Evolutionary conservation across 2,329 filamentous ascomycete genomes (phyloP), one percentile per base, ranked within the genome.

Genomic region (Phyllachora maydis): DNA sequence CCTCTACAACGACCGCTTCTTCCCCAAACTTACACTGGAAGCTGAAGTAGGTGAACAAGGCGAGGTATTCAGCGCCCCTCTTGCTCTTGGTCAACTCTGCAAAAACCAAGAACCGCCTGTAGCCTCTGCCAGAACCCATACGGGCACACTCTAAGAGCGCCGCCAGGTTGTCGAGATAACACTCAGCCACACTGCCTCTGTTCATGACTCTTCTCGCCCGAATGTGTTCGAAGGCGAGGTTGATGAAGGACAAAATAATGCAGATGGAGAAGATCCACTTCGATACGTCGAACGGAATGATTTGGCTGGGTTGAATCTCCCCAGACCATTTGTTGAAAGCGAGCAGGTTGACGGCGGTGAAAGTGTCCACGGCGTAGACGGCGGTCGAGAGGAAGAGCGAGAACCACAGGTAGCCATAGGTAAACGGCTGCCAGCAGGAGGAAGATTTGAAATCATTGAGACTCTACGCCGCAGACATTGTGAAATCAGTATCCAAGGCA

Each of bases 221-320:
- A 22, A 90, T 42, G 52, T 78, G 81, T 46, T 91, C 77, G 38
- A 75, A 88, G 10, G 52, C 57, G 14, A 90, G 60, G 34, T 95
- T 77, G 32, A 81, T 53, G 45, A 85, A 83, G 7, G 83, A 95
- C 17, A 88, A 58, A 32, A 95, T 74, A 41, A 98, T 95, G 45
- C 83, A 92, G 26, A 68, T 65, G 14, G 79, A 75, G 44, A 95
- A 98, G 43, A 98, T 83, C 82, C 83, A 93, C 52, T 88, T 90
- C 8, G 81, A 76, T 25, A 85, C 64, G 23, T 66, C 53, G 39
- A 90, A 68, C 4, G 70, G 64, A 33, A 95, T 74, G n/a, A 50
- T 32, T 27, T 46, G 42, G 19, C 65, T 62, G 2, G 82, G 82
- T 35, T 79, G 52, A 35, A 95, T 75, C 34, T 78, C 62, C 25